phyloP scores from a whole-genome alignment of 1,139 yeast genomes.

The Arxiozyma bovina region DNA sequence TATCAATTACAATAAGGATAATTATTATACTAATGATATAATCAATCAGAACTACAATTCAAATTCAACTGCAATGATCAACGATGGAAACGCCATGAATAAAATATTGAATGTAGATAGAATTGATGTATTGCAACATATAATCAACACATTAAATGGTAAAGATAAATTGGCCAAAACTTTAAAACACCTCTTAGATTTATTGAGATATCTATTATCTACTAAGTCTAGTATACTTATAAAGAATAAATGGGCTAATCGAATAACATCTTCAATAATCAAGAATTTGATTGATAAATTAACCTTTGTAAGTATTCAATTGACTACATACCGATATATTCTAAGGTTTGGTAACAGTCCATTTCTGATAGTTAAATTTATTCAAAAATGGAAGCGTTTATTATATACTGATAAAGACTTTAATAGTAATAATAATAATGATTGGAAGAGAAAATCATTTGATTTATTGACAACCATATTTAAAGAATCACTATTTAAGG shows the following conservation, averaged over 20 bases:
- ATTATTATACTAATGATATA: not conserved
- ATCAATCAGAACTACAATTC: not conserved
- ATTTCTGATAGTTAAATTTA: slow-evolving; percentile 34
- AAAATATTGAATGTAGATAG: not conserved
- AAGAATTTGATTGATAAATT: slow-evolving; percentile 23
- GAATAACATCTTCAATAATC: not conserved
- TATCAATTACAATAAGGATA: not conserved
- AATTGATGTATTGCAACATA: slow-evolving; percentile 37
- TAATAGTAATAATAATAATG: not conserved
- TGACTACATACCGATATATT: slow-evolving; percentile 57
- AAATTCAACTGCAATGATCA: not conserved
- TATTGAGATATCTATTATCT: slow-evolving; percentile 19
- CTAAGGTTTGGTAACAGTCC: slow-evolving; percentile 68
- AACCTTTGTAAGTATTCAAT: slow-evolving; percentile 41
- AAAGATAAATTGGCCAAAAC: slow-evolving; percentile 65
- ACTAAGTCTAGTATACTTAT: not conserved
- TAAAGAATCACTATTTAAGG: slow-evolving; percentile 39
- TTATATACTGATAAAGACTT: not conserved
- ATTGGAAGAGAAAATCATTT: slow-evolving; percentile 2
- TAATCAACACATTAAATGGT: slow-evolving; percentile 49
- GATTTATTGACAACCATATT: slow-evolving; percentile 30
- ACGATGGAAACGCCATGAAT: slow-evolving; percentile 1
- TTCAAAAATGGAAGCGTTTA: not conserved
- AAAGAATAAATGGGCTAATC: not conserved
- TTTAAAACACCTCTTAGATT: slow-evolving; percentile 48